Base-by-base conservation (phyloP, 2,329 filamentous ascomycete genomes). In the Aphanocladium album region DNA sequence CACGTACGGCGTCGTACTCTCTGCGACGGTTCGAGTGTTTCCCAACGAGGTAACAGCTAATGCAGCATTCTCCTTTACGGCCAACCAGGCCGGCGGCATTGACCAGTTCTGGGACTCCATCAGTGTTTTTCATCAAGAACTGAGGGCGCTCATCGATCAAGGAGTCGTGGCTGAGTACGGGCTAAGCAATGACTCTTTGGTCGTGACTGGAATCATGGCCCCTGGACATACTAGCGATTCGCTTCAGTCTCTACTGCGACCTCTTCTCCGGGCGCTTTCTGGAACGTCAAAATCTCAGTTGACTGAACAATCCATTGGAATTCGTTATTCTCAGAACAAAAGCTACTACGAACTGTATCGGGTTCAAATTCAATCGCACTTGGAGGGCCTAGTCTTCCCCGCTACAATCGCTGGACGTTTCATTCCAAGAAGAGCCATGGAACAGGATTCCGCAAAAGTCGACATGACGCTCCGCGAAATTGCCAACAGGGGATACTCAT, bases 1-100 rank as follows among this genome's bases (percentile, higher is more conserved):
- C 17, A 86, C 78, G 33, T 88, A 81, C 64, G 85, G 76, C 2
- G 75, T 87, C 2, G 82, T 87, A 1, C 69, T 78, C 17, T 82
- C 80, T 2, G 75, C 86, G 69, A 86, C 81, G 3, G 35, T 39
- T 39, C 35, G 35, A 39, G 12, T 39, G 5, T 39, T 39, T 17
- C 35, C 35, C 16, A 39, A 16, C 16, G 35, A 39, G 35, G 35
- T 39, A 4, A 30, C 49, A 30, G 27, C 49, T 19, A 52, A 52
- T 30, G 49, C 23, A 19, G 49, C 49, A 5, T 52, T 52, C 23
- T 30, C 49, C 4, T 52, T 52, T 19, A 27, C 25, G 5, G 49
- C 23, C 17, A 23, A 52, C 25, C 49, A 52, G 25, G 49, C 49
- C 7, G 49, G 49, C 17, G 49, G 49, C 5, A 8, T n/a, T 19